A percentile compares a stretch with the other conserved stretches of the same genome.
Evolutionary conservation across 495 filamentous ascomycete species (phyloP).

Genomic region (Aeminium ludgeri): DNA sequence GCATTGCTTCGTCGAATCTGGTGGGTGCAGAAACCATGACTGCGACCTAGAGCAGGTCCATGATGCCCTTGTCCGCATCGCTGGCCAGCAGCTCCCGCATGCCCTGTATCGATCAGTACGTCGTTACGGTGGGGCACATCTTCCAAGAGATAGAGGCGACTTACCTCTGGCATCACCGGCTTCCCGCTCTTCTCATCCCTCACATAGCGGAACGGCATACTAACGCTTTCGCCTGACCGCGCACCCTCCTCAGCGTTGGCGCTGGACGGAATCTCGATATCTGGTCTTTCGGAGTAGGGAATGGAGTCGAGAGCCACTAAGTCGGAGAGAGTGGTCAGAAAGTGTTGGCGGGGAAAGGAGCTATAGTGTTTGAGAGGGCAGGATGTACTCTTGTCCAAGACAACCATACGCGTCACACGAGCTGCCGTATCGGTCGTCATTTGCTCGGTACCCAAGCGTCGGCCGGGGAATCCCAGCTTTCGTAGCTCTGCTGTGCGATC

Average conservation of each 20-base stretch:
- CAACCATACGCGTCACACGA: slow-evolving; percentile 74
- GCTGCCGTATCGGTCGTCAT: slow-evolving; percentile 99
- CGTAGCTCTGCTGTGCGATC: slow-evolving; percentile 87
- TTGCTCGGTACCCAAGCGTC: slow-evolving; percentile 78
- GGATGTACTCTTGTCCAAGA: slow-evolving; percentile 62
- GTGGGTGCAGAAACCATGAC: too few relatives aligned
- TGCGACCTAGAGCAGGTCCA: slow-evolving; percentile 58
- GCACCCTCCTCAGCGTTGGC: slow-evolving; percentile 34
- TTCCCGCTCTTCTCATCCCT: slow-evolving; percentile 45
- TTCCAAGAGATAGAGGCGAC: background rate
- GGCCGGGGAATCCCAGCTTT: slow-evolving; percentile 77
- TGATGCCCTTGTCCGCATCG: slow-evolving; percentile 81
- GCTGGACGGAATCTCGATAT: slow-evolving; percentile 44
- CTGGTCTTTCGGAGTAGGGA: slow-evolving; percentile 68
- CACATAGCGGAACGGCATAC: slow-evolving; percentile 97
- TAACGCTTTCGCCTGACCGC: slow-evolving; percentile 56
- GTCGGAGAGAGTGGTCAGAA: background rate
- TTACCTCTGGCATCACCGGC: slow-evolving; percentile 79
- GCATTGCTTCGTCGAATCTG: too few relatives aligned
- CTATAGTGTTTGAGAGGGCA: background rate
- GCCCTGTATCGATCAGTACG: slow-evolving; percentile 36
- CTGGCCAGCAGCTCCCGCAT: slow-evolving; percentile 90
- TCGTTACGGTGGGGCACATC: too few relatives aligned
- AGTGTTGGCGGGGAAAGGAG: too few relatives aligned
- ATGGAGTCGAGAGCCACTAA: slow-evolving; percentile 60